These are phyloP conservation scores for Cutaneotrichosporon cutaneum DNA, from an alignment of 1,284 basidiomycete species.

Conservation along the genomic window DNA sequence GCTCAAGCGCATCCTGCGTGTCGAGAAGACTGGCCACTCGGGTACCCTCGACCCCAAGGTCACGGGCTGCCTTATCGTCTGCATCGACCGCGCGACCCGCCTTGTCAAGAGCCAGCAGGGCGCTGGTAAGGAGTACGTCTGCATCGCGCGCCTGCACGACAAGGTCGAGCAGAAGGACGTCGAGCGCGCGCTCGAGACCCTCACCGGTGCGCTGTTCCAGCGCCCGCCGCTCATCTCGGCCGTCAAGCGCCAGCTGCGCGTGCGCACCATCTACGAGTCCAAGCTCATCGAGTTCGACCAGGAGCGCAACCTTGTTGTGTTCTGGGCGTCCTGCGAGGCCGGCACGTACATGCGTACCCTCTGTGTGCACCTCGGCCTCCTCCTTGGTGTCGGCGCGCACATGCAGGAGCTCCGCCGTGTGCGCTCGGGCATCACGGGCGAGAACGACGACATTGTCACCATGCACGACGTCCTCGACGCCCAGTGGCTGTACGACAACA, in stretches of 20 bases:
- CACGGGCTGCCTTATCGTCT: slow-evolving; percentile 97
- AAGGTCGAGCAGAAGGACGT: slow-evolving; percentile 79
- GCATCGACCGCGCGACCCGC: slow-evolving; percentile 98
- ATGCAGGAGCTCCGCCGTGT: slow-evolving; percentile 99
- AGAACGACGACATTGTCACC: slow-evolving; percentile 97
- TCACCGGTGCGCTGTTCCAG: slow-evolving; percentile 98
- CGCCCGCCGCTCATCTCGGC: slow-evolving; percentile 98
- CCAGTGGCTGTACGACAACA: slow-evolving; percentile 98
- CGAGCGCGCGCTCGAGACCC: slow-evolving; percentile 89
- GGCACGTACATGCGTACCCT: slow-evolving; percentile 96
- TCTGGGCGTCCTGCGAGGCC: slow-evolving; percentile 98
- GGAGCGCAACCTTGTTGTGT: slow-evolving; percentile 92
- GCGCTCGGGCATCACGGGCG: slow-evolving; percentile 90
- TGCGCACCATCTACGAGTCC: slow-evolving; percentile 96
- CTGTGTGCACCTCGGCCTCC: slow-evolving; percentile 92
- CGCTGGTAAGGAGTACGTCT: slow-evolving; percentile 96
- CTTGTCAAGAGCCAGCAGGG: slow-evolving; percentile 71
- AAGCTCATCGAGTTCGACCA: slow-evolving; percentile 98
- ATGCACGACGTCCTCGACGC: slow-evolving; percentile 99
- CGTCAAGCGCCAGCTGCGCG: slow-evolving; percentile 96
- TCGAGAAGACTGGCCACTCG: slow-evolving; percentile 95
- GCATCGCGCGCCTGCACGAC: slow-evolving; percentile 89
- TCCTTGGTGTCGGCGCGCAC: slow-evolving; percentile 96
- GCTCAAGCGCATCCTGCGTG: slow-evolving; percentile 91
- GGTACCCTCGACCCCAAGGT: slow-evolving; percentile 99